A percentile compares a stretch with the other conserved stretches of the same genome.
phyloP scores from a whole-genome alignment of 2,329 filamentous ascomycete species.

The Boeremia lycopersici region DNA sequence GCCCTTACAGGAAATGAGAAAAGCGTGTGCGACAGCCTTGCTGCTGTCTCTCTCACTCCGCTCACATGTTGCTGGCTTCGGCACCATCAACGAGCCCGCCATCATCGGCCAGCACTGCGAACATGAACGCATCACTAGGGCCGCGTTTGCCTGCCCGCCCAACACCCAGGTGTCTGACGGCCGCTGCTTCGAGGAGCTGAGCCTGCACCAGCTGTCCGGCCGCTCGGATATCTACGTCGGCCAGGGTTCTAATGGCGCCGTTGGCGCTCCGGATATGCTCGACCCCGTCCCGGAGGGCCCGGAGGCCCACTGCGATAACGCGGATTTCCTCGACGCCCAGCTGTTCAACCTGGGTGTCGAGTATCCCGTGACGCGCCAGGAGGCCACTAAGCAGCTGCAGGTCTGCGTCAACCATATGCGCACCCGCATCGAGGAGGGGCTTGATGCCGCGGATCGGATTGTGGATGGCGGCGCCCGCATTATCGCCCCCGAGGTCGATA shows the following conservation, averaged over 20 bases:
- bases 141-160: slow-evolving; percentile 26
- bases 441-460: slow-evolving; percentile 29
- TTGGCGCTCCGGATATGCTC: slow-evolving; percentile 33
- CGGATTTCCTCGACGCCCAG: slow-evolving; percentile 30
- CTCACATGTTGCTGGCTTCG: slow-evolving; percentile 15
- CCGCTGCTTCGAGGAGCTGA: slow-evolving; percentile 29
- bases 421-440: slow-evolving; percentile 21
- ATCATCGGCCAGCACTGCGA: slow-evolving; percentile 33
- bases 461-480: slow-evolving; percentile 26
- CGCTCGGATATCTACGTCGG: slow-evolving; percentile 27
- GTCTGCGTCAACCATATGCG: slow-evolving; percentile 28
- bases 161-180: slow-evolving; percentile 24
- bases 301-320: slow-evolving; percentile 36
- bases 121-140: slow-evolving; percentile 32
- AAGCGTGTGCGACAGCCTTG: slow-evolving; percentile 6
- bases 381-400: slow-evolving; percentile 29
- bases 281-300: slow-evolving; percentile 31
- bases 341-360: slow-evolving; percentile 14
- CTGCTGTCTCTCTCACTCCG: slow-evolving; percentile 1
- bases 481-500: slow-evolving; percentile 24
- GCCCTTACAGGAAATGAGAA: slow-evolving; percentile 10
- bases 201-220: slow-evolving; percentile 28
- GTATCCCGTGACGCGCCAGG: slow-evolving; percentile 28
- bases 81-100: slow-evolving; percentile 31
- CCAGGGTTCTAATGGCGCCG: slow-evolving; percentile 30